phyloP scores from a whole-genome alignment of 345 rosid genomes.

The Eucalyptus albens region DNA sequence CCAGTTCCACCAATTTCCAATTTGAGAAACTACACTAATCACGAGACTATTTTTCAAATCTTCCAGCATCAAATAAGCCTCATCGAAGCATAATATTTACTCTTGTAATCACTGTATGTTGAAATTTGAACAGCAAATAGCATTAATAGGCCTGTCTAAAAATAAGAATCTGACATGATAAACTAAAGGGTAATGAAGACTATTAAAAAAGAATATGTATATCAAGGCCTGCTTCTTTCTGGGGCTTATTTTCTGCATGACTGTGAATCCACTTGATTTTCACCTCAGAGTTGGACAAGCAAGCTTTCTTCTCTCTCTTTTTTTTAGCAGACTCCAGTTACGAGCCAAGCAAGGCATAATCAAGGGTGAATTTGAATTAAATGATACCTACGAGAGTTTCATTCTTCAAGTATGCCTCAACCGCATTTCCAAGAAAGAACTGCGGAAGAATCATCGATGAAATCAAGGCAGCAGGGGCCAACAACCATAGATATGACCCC shows the following conservation, averaged over 20 bases:
- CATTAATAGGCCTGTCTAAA: background rate
- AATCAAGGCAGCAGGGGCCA: slow-evolving; percentile 60
- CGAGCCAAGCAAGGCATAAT: background rate
- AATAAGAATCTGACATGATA: background rate
- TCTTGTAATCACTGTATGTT: background rate
- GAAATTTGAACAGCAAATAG: background rate
- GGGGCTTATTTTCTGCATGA: background rate
- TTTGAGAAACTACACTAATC: background rate
- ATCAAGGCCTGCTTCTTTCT: background rate
- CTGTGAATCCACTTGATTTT: background rate
- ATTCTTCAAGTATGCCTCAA: slow-evolving; percentile 41
- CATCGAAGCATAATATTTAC: background rate
- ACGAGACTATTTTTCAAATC: background rate
- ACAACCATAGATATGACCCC: slow-evolving; percentile 62
- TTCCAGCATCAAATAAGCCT: background rate
- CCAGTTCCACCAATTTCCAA: background rate
- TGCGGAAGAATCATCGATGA: slow-evolving; percentile 63
- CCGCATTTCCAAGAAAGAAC: slow-evolving; percentile 40
- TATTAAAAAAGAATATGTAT: background rate
- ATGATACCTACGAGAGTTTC: slow-evolving; percentile 30
- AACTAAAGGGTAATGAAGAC: background rate
- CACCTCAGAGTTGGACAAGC: background rate
- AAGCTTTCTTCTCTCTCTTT: background rate
- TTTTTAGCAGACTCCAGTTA: background rate
- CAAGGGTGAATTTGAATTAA: background rate